These are phyloP conservation scores for Brasenia schreberi DNA, from an alignment of 164 flowering plant genomes.

Conservation along the genomic window DNA sequence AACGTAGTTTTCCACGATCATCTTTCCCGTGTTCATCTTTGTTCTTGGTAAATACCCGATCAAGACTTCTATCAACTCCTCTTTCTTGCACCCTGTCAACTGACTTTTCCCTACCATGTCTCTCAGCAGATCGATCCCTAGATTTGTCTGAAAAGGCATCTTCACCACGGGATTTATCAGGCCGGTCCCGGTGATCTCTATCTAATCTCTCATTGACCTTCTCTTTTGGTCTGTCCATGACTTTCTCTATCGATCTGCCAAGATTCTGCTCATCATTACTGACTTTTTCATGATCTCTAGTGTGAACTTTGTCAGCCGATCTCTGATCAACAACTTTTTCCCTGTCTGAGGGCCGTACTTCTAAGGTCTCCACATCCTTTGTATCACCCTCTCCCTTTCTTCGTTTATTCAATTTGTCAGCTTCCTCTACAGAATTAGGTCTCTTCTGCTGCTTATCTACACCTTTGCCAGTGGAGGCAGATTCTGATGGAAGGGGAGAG, in stretches of 20 bases:
- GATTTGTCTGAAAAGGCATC: constrained; percentile 3
- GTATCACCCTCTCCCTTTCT: constrained; percentile 28
- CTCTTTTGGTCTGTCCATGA: constrained; percentile 54
- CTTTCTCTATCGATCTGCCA: too few relatives aligned
- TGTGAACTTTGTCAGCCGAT: too few relatives aligned
- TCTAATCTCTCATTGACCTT: constrained; percentile 66
- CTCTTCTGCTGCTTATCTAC: constrained; percentile 72
- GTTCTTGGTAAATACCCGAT: constrained; percentile 22
- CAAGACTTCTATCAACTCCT: background rate
- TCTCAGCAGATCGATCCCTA: constrained; percentile 77
- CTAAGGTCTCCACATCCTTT: constrained; percentile 6
- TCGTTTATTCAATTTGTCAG: constrained; percentile 57
- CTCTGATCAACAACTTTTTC: too few relatives aligned
- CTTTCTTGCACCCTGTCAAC: constrained; percentile 41
- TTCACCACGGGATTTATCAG: constrained; percentile 10
- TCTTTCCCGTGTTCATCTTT: constrained; percentile 70
- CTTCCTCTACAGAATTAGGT: constrained; percentile 57
- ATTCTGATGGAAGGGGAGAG: constrained; percentile 56
- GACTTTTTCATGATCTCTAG: too few relatives aligned
- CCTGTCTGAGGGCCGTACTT: too few relatives aligned
- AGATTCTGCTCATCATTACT: too few relatives aligned
- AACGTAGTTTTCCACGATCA: constrained; percentile 48
- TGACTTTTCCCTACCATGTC: constrained; percentile 76
- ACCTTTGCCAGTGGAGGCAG: constrained; percentile 27
- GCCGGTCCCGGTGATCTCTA: constrained; percentile 60